These are phyloP conservation scores for Nasturtium officinale DNA, from an alignment of 345 rosid genomes.

Conservation along the genomic window DNA sequence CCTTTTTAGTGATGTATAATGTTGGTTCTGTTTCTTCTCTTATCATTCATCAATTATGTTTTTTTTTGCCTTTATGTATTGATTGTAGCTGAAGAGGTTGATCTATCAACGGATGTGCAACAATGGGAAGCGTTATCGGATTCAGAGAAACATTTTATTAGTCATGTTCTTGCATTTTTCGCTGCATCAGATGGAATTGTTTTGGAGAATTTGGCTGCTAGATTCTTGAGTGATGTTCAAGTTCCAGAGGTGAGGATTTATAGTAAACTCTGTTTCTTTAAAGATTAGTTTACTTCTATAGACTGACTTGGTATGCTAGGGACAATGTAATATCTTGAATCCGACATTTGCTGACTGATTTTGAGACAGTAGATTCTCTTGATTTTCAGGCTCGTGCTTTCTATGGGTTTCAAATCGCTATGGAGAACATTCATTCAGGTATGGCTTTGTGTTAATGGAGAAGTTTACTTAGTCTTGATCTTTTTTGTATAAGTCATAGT, in stretches of 20 bases:
- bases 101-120: conserved; percentile 78
- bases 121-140: conserved; percentile 70
- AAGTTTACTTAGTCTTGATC: conserved; percentile 14
- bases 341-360: not conserved
- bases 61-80: not conserved
- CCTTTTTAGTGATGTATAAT: not conserved
- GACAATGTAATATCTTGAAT: conserved; percentile 12
- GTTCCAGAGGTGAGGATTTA: conserved; percentile 66
- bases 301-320: not conserved
- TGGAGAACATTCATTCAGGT: conserved; percentile 98
- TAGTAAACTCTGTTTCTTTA: not conserved
- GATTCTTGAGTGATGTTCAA: conserved; percentile 86
- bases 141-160: conserved; percentile 77
- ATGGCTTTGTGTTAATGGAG: conserved; percentile 30
- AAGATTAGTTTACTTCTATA: not conserved
- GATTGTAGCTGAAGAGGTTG: conserved; percentile 89
- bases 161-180: conserved; percentile 85
- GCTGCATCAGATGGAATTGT: conserved; percentile 97
- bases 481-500: not conserved
- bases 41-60: not conserved
- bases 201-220: conserved; percentile 83
- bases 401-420: conserved; percentile 92
- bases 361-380: conserved; percentile 35
- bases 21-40: conserved; percentile 12
- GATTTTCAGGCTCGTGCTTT: conserved; percentile 82